phyloP scores from a whole-genome alignment of 1,284 basidiomycete species.

The Entoloma clypeatum region DNA sequence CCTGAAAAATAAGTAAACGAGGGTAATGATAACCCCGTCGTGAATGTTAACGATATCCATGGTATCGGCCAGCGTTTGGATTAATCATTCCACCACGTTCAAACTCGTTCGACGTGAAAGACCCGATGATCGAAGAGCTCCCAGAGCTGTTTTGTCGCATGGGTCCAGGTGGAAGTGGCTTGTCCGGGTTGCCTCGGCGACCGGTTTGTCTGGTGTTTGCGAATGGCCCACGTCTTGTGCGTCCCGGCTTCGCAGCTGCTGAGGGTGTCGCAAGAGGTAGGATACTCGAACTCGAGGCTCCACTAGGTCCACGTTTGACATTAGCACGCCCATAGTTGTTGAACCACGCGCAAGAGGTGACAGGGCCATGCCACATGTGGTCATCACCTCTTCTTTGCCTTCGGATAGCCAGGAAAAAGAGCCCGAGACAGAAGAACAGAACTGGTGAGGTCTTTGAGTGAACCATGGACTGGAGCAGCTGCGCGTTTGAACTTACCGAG shows the following conservation, averaged over 20 bases:
- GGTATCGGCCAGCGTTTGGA: constrained; percentile 30
- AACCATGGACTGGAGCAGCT: constrained; percentile 14
- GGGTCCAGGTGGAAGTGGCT: constrained; percentile 20
- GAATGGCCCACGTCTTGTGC: constrained; percentile 15
- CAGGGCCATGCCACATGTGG: constrained; percentile 71
- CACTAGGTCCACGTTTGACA: constrained; percentile 27
- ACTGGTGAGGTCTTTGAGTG: constrained; percentile 40
- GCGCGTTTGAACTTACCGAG: constrained; percentile 41
- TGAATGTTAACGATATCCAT: no score
- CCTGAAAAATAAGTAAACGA: background rate
- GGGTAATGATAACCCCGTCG: background rate
- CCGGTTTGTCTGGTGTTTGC: constrained; percentile 18
- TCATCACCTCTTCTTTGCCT: constrained; percentile 62
- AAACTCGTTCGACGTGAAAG: constrained; percentile 35
- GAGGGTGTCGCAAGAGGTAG: constrained; percentile 18
- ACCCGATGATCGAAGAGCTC: constrained; percentile 31
- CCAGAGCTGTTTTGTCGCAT: constrained; percentile 32
- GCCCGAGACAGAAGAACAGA: constrained; percentile 53
- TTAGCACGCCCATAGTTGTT: constrained; percentile 44
- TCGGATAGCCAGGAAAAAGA: constrained; percentile 62
- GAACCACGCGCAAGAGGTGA: constrained; percentile 72
- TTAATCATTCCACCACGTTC: constrained; percentile 45
- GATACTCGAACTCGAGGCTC: constrained; percentile 18
- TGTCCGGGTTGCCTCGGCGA: constrained; percentile 15
- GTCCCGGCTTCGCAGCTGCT: constrained; percentile 7